Percentiles rank a stretch among this genome's conserved stretches.
These are phyloP conservation scores for Lentinula lateritia DNA, from an alignment of 768 basidiomycete species.

Conservation along the genomic window DNA sequence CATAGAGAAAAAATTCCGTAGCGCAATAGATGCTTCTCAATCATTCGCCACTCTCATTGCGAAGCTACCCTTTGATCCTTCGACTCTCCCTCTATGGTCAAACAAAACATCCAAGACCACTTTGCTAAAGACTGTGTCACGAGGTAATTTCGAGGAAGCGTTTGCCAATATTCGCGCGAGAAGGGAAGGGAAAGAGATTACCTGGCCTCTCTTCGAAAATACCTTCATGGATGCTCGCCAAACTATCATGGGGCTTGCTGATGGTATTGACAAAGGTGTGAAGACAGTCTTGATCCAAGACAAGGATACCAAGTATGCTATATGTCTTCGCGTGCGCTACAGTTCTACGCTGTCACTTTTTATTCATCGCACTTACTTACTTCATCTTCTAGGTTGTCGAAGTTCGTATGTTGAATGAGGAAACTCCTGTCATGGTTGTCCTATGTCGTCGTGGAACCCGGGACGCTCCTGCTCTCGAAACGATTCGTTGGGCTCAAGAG, in stretches of 20 bases:
- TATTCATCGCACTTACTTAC: background rate
- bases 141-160: background rate
- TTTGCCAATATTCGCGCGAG: background rate
- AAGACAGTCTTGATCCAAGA: conserved; percentile 3
- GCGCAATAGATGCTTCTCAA: background rate
- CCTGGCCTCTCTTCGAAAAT: conserved; percentile 5
- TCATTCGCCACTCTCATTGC: background rate
- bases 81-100: background rate
- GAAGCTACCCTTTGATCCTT: background rate
- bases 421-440: conserved; percentile 8
- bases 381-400: conserved; percentile 1
- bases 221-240: conserved; percentile 10
- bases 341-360: background rate
- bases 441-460: conserved; percentile 3
- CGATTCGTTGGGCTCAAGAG: background rate
- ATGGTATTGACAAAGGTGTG: background rate
- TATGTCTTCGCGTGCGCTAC: conserved; percentile 5
- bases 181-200: background rate
- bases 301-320: conserved; percentile 1
- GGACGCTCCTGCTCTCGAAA: background rate
- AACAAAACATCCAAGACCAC: background rate
- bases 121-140: background rate
- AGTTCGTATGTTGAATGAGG: background rate
- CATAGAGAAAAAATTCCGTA: background rate
- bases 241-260: conserved; percentile 6